These are phyloP conservation scores for Deakozyma indianensis DNA, from an alignment of 805 yeast species.

Conservation along the genomic window DNA sequence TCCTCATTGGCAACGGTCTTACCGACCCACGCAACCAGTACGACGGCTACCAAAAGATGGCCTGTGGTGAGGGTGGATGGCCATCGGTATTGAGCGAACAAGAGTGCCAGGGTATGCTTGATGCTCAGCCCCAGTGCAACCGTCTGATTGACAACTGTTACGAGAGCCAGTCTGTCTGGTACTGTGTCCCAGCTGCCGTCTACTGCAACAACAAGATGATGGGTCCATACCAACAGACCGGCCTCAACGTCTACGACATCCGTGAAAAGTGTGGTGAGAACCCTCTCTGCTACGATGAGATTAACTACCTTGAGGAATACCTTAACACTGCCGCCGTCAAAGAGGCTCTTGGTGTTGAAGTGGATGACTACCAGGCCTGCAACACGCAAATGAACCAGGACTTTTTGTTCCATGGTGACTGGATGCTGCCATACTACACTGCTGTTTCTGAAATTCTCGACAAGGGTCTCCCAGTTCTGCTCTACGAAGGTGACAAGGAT, in stretches of 20 bases:
- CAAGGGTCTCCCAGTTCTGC: constrained; percentile 59
- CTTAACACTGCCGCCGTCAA: constrained; percentile 54
- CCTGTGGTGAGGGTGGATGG: constrained; percentile 77
- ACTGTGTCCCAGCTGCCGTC: constrained; percentile 74
- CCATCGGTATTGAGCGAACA: constrained; percentile 54
- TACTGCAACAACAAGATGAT: constrained; percentile 66
- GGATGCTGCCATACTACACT: constrained; percentile 50
- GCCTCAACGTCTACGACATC: constrained; percentile 78
- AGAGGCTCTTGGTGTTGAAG: constrained; percentile 66
- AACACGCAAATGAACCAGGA: constrained; percentile 64
- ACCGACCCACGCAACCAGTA: constrained; percentile 75
- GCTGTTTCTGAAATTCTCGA: constrained; percentile 46
- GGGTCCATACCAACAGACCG: constrained; percentile 66
- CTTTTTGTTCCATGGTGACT: constrained; percentile 56
- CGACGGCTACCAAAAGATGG: constrained; percentile 79
- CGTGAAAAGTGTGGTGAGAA: constrained; percentile 42
- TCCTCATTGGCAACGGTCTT: constrained; percentile 85
- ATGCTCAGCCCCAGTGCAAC: constrained; percentile 30
- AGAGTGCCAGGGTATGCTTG: constrained; percentile 51
- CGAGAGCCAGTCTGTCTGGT: constrained; percentile 50
- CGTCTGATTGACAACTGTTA: constrained; percentile 64
- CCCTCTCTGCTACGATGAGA: constrained; percentile 38
- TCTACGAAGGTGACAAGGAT: constrained; percentile 89
- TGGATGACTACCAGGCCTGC: constrained; percentile 62
- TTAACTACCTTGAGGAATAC: constrained; percentile 51